phyloP scores from a whole-genome alignment of 2,329 filamentous ascomycete species.

The Monascus ruber region DNA sequence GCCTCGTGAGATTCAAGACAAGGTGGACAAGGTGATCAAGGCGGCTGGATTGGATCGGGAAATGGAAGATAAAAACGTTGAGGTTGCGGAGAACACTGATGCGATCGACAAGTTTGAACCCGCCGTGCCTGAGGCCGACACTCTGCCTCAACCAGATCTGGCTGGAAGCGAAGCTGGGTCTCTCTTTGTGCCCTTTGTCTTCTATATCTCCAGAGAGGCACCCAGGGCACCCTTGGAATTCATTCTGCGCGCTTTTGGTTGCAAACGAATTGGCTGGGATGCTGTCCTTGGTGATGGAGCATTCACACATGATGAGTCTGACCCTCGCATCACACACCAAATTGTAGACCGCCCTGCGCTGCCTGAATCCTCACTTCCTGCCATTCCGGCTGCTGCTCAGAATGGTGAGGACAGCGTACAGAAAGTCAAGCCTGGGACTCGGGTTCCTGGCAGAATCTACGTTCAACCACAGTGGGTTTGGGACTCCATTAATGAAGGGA shows the following conservation, averaged over 20 bases:
- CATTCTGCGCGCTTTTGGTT: constrained; percentile 84
- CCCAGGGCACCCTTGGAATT: constrained; percentile 86
- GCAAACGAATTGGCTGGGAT: constrained; percentile 94
- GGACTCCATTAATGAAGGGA: constrained; percentile 90
- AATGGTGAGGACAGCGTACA: constrained; percentile 37
- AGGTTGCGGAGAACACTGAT: constrained; percentile 42
- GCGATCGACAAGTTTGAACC: constrained; percentile 88
- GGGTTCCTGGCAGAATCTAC: constrained; percentile 85
- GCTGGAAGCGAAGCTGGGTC: constrained; percentile 55
- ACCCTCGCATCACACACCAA: constrained; percentile 88
- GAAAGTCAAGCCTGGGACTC: constrained; percentile 48
- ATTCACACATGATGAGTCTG: constrained; percentile 79
- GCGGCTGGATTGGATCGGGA: constrained; percentile 29
- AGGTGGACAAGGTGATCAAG: constrained; percentile 48
- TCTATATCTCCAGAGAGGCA: constrained; percentile 89
- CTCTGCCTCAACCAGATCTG: constrained; percentile 65
- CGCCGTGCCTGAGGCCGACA: constrained; percentile 70
- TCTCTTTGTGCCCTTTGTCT: constrained; percentile 80
- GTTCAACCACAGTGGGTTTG: constrained; percentile 98
- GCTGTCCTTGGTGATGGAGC: constrained; percentile 79
- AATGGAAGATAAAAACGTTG: constrained; percentile 33
- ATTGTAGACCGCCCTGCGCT: constrained; percentile 82
- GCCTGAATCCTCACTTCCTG: constrained; percentile 41
- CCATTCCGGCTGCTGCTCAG: constrained; percentile 32
- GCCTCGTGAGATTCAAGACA: constrained; percentile 58